Evolutionary conservation across 495 filamentous ascomycete genomes (phyloP), one percentile per base, ranked within the genome.

Genomic region (Trichoderma parareesei): DNA sequence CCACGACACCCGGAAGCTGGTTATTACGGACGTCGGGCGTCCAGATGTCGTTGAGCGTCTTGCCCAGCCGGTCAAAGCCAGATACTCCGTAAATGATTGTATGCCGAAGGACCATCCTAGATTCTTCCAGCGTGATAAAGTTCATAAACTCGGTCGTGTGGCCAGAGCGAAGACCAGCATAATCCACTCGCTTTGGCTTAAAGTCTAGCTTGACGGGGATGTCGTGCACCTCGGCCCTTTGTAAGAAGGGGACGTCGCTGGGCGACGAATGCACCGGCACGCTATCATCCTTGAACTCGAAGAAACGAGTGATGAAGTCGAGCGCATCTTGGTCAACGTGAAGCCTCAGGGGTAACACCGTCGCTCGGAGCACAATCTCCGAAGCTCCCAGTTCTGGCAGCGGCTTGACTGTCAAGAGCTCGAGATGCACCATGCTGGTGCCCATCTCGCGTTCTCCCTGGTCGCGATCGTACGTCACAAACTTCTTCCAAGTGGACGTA

Each of bases 111-210:
- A 90, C 84, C 84, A 99, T 88, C 65, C 94, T 87, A 2, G 93
- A 84, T 63, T 89, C 86, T 65, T 99, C 93, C 13, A 99, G 85
- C 49, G 94, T 90, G 68, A 97, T 83, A 73, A 99, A 96, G 76
- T 99, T 98, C 95, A 98, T 98, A 72, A 99, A 94, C 73, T 99
- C 95, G 1, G 90, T 96, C 2, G 95, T 99, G 65, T 91, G 92
- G n/a, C 95, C 95, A 5, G 95, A 97, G n/a, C 92, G 88, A 7
- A 99, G 83, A 10, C 93, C 91, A 0, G 86, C 89, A 71, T 98
- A 99, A 75, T 99, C 92, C 35, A 99, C 90, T 13, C 91, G 85
- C 75, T 98, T 97, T 6, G 95, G 95, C 74, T 99, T 99, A 78
- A 98, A 99, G 74, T 99, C 94, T 5, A 98, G 82, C 67, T 86